Evolutionary conservation across 2,329 filamentous ascomycete species (phyloP), one percentile per base, ranked within the genome.

Genomic region (Bipolaris victoriae): DNA sequence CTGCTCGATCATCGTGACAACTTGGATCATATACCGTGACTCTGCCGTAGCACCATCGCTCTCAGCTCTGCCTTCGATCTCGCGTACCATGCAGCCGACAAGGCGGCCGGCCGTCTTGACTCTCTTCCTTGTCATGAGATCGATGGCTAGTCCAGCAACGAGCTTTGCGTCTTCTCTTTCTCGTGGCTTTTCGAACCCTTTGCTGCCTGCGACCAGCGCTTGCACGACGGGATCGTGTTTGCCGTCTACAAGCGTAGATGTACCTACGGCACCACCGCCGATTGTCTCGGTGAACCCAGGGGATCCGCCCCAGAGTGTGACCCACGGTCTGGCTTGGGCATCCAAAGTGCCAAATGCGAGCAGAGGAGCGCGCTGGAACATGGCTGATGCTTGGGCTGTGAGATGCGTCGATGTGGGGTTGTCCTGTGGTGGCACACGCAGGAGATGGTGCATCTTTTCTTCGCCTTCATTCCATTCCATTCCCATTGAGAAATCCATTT

Each of bases 311-410:
- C 89, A 90, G 7, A 96, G 61, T 0, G 89, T 89, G 15, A 88
- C 89, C 91, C 91, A 96, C 1, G 90, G 90, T 18, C 85, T 79
- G 2, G 83, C 83, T 18, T 86, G 68, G 2, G 77, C 74, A 68
- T 95, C 91, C 1, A 93, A 76, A 0, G 90, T 85, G 1, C 91
- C 91, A 16, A 96, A 77, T 0, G 90, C 90, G 13, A 95, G 79
- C 7, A 95, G 80, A 0, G 90, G 87, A 0, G 86, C 87, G 15
- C 78, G 77, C 49, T 83, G 80, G 3, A 92, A 81, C 60, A 90
- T 83, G 60, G 81, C 78, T 1, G 81, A 85, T 20, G 88, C 88
- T 15, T 85, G 81, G 5, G 81, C 80, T 0, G 86, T 86, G 1
- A 95, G 81, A 51, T 86, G 86, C 0, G 83, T 79, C 1, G 82